These are phyloP conservation scores for Trichosporon coremiiforme DNA, from an alignment of 1,284 basidiomycete species.

Conservation along the genomic window DNA sequence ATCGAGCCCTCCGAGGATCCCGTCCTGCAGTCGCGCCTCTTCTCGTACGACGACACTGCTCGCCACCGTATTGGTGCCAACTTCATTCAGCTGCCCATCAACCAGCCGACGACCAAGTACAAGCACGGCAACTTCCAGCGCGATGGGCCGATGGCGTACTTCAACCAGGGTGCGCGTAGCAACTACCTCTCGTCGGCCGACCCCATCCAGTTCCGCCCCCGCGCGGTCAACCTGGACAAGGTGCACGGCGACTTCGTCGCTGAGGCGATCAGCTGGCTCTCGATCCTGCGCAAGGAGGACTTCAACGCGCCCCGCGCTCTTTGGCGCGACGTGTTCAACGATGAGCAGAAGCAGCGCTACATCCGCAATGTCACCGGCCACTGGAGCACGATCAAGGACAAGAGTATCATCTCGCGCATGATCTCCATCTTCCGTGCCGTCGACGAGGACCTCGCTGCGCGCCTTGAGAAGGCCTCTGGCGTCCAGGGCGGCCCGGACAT, in stretches of 20 bases:
- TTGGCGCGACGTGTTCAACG: constrained; percentile 75
- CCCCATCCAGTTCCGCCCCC: constrained; percentile 43
- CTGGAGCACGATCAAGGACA: constrained; percentile 67
- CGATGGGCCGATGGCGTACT: constrained; percentile 63
- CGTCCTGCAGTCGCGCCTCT: constrained; percentile 86
- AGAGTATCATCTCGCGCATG: constrained; percentile 68
- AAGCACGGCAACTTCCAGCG: constrained; percentile 76
- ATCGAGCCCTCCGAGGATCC: constrained; percentile 87
- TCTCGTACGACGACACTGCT: constrained; percentile 94
- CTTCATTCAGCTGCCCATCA: constrained; percentile 87
- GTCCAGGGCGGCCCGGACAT: constrained; percentile 57
- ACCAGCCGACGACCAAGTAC: constrained; percentile 68
- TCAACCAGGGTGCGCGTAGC: constrained; percentile 77
- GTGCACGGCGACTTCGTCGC: constrained; percentile 76
- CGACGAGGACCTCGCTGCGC: constrained; percentile 69
- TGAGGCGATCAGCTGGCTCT: constrained; percentile 71
- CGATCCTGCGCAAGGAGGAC: constrained; percentile 77
- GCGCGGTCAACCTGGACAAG: constrained; percentile 46
- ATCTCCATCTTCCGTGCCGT: constrained; percentile 80
- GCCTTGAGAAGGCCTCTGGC: constrained; percentile 72
- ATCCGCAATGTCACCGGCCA: constrained; percentile 77
- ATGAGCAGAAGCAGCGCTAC: constrained; percentile 68
- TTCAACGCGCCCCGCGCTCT: constrained; percentile 86
- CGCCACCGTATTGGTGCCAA: constrained; percentile 70
- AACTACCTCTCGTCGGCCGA: constrained; percentile 79